Conservation (phyloP, 176 grass and related monocot species). For the Alopecurus myosuroides region DNA sequence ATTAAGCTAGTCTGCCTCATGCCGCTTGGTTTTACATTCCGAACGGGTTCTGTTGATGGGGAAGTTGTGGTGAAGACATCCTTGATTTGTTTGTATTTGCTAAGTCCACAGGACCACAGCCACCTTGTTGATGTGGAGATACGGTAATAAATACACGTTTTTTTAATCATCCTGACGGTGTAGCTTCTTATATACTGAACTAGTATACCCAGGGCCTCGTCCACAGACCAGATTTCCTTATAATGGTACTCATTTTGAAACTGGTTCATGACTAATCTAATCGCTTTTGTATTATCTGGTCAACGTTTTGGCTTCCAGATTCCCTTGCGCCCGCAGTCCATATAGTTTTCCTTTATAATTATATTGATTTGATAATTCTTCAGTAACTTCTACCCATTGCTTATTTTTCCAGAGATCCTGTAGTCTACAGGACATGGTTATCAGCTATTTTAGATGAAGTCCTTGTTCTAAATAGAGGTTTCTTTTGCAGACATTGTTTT, state of each 20-base stretch:
- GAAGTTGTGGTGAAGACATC: too few species aligned
- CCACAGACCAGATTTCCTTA: not conserved
- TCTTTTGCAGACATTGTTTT: slow-evolving; percentile 10
- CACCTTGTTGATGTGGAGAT: not conserved
- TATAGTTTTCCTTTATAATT: too few species aligned
- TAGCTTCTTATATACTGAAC: not conserved
- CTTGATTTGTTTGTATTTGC: too few species aligned
- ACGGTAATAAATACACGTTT: not conserved
- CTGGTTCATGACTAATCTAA: not conserved
- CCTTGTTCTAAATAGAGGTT: slow-evolving; percentile 4
- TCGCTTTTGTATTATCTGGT: not conserved
- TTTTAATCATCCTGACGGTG: not conserved
- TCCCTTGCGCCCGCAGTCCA: too few species aligned
- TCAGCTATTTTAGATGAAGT: not conserved
- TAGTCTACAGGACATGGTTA: not conserved
- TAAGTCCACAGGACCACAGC: too few species aligned
- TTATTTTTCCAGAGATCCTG: not conserved
- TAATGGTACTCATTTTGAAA: not conserved
- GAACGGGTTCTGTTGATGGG: too few species aligned
- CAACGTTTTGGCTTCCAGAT: not conserved
- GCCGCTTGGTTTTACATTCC: slow-evolving; percentile 28
- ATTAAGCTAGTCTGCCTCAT: slow-evolving; percentile 21
- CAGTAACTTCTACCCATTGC: too few species aligned
- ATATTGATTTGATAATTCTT: too few species aligned
- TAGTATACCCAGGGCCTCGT: too few species aligned